These are phyloP conservation scores for Suhomyces sp. DNA, from an alignment of 805 yeast species.

Conservation along the genomic window DNA sequence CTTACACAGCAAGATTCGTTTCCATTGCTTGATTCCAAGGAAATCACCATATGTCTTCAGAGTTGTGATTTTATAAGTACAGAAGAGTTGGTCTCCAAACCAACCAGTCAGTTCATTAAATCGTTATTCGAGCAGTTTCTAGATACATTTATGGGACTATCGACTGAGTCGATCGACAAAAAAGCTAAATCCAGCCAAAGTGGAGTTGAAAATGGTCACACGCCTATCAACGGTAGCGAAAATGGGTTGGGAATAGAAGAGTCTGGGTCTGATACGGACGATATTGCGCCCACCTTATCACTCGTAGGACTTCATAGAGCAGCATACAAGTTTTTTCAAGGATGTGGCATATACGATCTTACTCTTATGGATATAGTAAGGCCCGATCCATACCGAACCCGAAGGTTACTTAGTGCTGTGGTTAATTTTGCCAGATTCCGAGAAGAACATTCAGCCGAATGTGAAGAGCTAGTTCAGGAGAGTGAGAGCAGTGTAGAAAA, in stretches of 20 bases:
- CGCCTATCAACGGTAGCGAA: slow-evolving; percentile 5
- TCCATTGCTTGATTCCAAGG: slow-evolving; percentile 59
- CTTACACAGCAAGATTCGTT: slow-evolving; percentile 46
- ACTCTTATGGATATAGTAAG: slow-evolving; percentile 67
- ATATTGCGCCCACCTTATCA: slow-evolving; percentile 38
- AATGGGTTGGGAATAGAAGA: slow-evolving; percentile 6
- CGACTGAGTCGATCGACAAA: slow-evolving; percentile 27
- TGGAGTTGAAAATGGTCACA: slow-evolving; percentile 7
- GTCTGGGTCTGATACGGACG: slow-evolving; percentile 26
- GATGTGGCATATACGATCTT: slow-evolving; percentile 78
- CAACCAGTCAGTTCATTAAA: slow-evolving; percentile 54
- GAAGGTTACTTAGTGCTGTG: slow-evolving; percentile 73
- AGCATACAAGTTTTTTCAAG: slow-evolving; percentile 59
- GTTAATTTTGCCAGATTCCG: slow-evolving; percentile 83
- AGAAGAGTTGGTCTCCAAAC: slow-evolving; percentile 57
- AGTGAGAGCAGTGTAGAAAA: slow-evolving; percentile 49
- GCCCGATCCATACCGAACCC: slow-evolving; percentile 69
- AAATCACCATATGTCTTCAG: slow-evolving; percentile 56
- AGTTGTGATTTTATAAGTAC: slow-evolving; percentile 60
- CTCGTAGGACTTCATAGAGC: slow-evolving; percentile 58
- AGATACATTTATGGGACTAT: slow-evolving; percentile 57
- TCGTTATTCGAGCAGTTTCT: slow-evolving; percentile 58
- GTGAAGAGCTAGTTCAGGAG: slow-evolving; percentile 57
- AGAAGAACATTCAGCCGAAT: slow-evolving; percentile 70
- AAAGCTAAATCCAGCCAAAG: slow-evolving; percentile 12